A percentile compares a stretch with the other conserved stretches of the same genome.
phyloP scores from a whole-genome alignment of 2,329 filamentous ascomycete species.

The Alternaria alternata region DNA sequence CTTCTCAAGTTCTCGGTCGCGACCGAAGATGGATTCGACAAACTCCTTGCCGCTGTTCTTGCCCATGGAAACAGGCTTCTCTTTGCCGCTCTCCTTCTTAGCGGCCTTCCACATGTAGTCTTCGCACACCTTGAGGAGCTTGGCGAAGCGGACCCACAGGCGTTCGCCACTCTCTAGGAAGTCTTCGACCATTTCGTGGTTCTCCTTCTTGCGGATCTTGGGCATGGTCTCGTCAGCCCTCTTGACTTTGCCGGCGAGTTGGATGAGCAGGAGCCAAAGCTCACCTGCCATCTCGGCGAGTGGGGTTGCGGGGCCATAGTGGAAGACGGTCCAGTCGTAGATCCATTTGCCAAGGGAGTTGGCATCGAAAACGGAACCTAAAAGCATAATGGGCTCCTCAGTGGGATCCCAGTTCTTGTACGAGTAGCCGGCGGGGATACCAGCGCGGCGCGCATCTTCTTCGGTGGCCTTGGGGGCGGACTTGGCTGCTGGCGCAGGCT shows the following conservation, averaged over 20 bases:
- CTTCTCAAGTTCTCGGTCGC: constrained; percentile 85
- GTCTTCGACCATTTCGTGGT: constrained; percentile 82
- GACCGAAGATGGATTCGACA: constrained; percentile 93
- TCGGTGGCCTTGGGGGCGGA: constrained; percentile 63
- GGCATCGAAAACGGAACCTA: constrained; percentile 95
- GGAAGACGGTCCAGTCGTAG: constrained; percentile 98
- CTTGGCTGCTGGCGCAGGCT: constrained; percentile 43
- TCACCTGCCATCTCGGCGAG: constrained; percentile 93
- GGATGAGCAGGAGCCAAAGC: constrained; percentile 92
- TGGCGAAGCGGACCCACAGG: constrained; percentile 83
- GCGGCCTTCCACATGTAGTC: constrained; percentile 92
- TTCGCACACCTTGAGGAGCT: constrained; percentile 89
- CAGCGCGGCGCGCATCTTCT: constrained; percentile 69
- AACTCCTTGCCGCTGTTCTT: constrained; percentile 95
- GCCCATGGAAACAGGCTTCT: constrained; percentile 74
- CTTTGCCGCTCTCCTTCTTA: constrained; percentile 69
- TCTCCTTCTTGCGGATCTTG: constrained; percentile 75
- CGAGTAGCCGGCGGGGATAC: constrained; percentile 88
- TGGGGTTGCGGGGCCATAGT: constrained; percentile 80
- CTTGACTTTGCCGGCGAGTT: constrained; percentile 93
- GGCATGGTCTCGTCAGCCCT: constrained; percentile 80
- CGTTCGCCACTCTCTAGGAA: constrained; percentile 90
- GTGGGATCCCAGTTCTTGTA: constrained; percentile 98
- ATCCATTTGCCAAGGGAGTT: constrained; percentile 99
- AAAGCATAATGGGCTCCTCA: constrained; percentile 90